Evolutionary conservation across 495 filamentous ascomycete species (phyloP).

Genomic region (Trichoderma asperelloides): DNA sequence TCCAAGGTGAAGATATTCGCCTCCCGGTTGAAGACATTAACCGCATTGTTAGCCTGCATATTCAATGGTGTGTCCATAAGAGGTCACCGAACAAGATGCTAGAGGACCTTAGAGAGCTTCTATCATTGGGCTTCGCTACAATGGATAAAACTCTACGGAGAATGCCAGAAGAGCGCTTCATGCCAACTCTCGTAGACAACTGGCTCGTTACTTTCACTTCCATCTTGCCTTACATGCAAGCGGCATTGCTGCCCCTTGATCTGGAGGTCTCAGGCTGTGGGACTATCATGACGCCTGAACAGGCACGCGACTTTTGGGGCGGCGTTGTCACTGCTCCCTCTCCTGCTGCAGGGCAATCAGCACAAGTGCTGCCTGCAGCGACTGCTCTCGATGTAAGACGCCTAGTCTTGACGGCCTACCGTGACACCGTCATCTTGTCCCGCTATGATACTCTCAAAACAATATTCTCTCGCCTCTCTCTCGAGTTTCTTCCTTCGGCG

Average conservation of each 20-base stretch:
- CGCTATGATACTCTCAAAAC: conserved; percentile 76
- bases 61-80: conserved; percentile 67
- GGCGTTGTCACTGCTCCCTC: conserved; percentile 31
- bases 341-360: not conserved
- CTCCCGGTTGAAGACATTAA: conserved; percentile 94
- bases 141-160: conserved; percentile 74
- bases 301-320: conserved; percentile 85
- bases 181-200: conserved; percentile 80
- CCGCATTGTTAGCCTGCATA: conserved; percentile 66
- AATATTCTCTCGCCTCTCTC: conserved; percentile 82
- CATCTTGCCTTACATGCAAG: conserved; percentile 90
- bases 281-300: conserved; percentile 59
- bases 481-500: conserved; percentile 70
- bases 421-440: conserved; percentile 78
- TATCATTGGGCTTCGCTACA: conserved; percentile 72
- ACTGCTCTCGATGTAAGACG: conserved; percentile 73
- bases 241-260: conserved; percentile 89
- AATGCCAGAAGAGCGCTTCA: conserved; percentile 71
- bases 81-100: conserved; percentile 59
- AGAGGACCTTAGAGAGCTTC: conserved; percentile 70
- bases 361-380: conserved; percentile 26
- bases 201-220: conserved; percentile 88
- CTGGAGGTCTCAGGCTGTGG: conserved; percentile 86
- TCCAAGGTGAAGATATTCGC: conserved; percentile 84
- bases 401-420: conserved; percentile 80